A percentile compares a stretch with the other conserved stretches of the same genome.
Conservation (phyloP, 352 stramenopile species). For the Elongisporangium anandrum region DNA sequence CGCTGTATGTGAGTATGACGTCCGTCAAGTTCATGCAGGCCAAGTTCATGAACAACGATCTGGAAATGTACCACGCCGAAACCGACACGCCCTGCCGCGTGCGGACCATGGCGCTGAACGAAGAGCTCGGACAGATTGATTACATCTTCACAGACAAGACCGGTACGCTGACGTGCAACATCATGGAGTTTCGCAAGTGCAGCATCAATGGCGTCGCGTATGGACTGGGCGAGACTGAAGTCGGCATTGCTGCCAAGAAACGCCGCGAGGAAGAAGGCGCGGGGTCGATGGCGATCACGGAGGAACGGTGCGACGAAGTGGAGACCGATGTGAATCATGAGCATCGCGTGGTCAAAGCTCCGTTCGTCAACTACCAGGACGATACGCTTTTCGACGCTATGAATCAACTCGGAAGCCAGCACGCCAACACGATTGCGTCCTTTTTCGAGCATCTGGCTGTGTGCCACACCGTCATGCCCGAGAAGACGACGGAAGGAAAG, state of each 20-base stretch:
- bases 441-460: conserved; percentile 90
- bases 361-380: conserved; percentile 88
- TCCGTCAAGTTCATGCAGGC: conserved; percentile 92
- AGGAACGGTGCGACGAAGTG: conserved; percentile 29
- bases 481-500: conserved; percentile 87
- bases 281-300: conserved; percentile 11
- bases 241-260: conserved; percentile 71
- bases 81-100: conserved; percentile 91
- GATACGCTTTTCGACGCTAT: conserved; percentile 67
- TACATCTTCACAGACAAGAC: conserved; percentile 96
- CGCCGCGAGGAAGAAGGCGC: conserved; percentile 42
- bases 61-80: conserved; percentile 92
- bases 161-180: conserved; percentile 93
- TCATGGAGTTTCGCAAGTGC: conserved; percentile 97
- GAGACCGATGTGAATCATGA: conserved; percentile 14
- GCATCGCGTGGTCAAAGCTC: conserved; percentile 63
- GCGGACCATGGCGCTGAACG: conserved; percentile 91
- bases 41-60: conserved; percentile 89
- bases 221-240: conserved; percentile 85
- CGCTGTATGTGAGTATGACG: conserved; percentile 93
- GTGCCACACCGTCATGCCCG: conserved; percentile 97
- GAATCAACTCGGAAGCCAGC: conserved; percentile 25
- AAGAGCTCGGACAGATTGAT: conserved; percentile 92
- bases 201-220: conserved; percentile 93
- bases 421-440: conserved; percentile 42